Percentiles rank a stretch among this genome's conserved stretches.
phyloP scores from a whole-genome alignment of 2,329 filamentous ascomycete species.

The Pseudonectria foliicola region DNA sequence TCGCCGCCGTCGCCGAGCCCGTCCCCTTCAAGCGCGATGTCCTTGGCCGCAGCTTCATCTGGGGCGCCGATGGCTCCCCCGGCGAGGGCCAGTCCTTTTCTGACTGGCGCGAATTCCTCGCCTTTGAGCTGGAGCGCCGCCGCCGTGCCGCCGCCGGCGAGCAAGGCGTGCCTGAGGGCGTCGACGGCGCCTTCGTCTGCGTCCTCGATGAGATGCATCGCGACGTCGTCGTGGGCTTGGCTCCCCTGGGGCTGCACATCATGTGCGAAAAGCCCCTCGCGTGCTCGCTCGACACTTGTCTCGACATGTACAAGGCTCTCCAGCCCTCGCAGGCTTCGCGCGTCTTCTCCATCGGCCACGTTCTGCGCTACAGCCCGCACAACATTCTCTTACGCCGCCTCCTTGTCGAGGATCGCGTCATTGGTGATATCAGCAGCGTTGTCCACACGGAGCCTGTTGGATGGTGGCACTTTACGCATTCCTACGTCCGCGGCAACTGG shows the following conservation, averaged over 20 bases:
- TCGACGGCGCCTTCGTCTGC: slow-evolving; percentile 57
- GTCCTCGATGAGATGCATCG: slow-evolving; percentile 86
- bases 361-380: slow-evolving; percentile 86
- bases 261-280: slow-evolving; percentile 95
- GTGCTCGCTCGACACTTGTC: slow-evolving; percentile 68
- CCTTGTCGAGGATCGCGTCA: slow-evolving; percentile 63
- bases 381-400: slow-evolving; percentile 79
- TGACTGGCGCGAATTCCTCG: slow-evolving; percentile 69
- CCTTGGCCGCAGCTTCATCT: slow-evolving; percentile 68
- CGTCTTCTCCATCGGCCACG: slow-evolving; percentile 89
- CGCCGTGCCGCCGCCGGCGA: slow-evolving; percentile 43
- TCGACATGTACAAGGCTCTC: slow-evolving; percentile 62
- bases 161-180: slow-evolving; percentile 39
- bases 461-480: slow-evolving; percentile 92
- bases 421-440: slow-evolving; percentile 79
- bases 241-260: slow-evolving; percentile 66
- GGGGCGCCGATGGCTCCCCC: slow-evolving; percentile 43
- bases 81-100: slow-evolving; percentile 60
- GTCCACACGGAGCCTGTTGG: slow-evolving; percentile 93
- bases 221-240: slow-evolving; percentile 69
- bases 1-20: slow-evolving; percentile 78
- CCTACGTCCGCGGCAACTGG: slow-evolving; percentile 92
- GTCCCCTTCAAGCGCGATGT: slow-evolving; percentile 65
- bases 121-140: slow-evolving; percentile 60
- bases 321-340: slow-evolving; percentile 24